phyloP scores from a whole-genome alignment of 2,329 filamentous ascomycete genomes.

The Xylaria sp. region DNA sequence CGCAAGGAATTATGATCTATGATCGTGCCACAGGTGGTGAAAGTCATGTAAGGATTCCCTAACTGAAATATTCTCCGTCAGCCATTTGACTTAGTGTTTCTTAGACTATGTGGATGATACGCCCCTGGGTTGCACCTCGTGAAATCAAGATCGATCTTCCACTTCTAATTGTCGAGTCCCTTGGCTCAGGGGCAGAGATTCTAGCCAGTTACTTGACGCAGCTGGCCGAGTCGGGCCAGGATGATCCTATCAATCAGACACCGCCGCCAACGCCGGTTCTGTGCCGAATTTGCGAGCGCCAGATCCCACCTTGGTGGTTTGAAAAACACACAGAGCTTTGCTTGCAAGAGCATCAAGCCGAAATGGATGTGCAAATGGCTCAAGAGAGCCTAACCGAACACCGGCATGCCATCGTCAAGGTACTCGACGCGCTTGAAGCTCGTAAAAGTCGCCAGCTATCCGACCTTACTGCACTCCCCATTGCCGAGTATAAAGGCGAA shows the following conservation, averaged over 20 bases:
- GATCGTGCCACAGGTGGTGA: constrained; percentile 79
- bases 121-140: constrained; percentile 78
- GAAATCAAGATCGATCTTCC: constrained; percentile 97
- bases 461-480: constrained; percentile 46
- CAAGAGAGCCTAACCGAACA: constrained; percentile 91
- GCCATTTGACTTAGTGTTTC: constrained; percentile 6
- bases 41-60: constrained; percentile 71
- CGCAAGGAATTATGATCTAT: constrained; percentile 97
- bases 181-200: constrained; percentile 91
- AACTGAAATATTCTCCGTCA: not conserved
- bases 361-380: constrained; percentile 95
- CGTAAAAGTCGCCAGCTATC: constrained; percentile 60
- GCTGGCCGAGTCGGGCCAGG: constrained; percentile 75
- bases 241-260: constrained; percentile 69
- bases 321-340: constrained; percentile 98
- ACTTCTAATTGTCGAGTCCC: constrained; percentile 78
- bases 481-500: constrained; percentile 81
- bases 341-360: constrained; percentile 88
- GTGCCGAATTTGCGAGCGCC: constrained; percentile 94
- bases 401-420: constrained; percentile 88
- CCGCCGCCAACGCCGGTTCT: constrained; percentile 73
- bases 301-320: constrained; percentile 99
- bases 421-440: constrained; percentile 85
- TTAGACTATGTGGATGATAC: constrained; percentile 99
- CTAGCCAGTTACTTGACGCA: constrained; percentile 89